phyloP scores from a whole-genome alignment of 495 filamentous ascomycete genomes.

The Penicillium coffeae region DNA sequence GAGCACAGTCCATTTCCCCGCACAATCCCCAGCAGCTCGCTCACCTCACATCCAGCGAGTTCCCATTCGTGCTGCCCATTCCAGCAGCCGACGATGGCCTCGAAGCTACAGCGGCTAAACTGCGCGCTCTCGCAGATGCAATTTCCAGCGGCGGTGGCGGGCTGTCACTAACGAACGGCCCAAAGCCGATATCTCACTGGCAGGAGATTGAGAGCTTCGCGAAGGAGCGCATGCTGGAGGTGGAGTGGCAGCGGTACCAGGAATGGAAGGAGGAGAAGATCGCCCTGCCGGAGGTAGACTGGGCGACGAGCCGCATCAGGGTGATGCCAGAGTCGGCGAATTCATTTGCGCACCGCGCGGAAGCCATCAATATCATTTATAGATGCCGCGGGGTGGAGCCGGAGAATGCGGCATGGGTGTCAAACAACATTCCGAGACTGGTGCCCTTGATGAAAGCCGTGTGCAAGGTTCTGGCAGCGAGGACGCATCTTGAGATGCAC shows the following conservation, averaged over 20 bases:
- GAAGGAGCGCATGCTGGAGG: slow-evolving; percentile 15
- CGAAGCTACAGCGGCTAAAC: slow-evolving; percentile 17
- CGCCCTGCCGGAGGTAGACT: slow-evolving; percentile 17
- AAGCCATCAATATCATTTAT: slow-evolving; percentile 30
- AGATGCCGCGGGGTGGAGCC: slow-evolving; percentile 17
- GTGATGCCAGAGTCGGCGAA: slow-evolving; percentile 15
- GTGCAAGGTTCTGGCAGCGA: slow-evolving; percentile 12
- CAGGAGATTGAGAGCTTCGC: slow-evolving; percentile 16
- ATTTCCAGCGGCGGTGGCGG: slow-evolving; percentile 15
- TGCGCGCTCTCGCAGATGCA: slow-evolving; percentile 17
- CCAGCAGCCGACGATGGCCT: slow-evolving; percentile 21
- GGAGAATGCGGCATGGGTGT: slow-evolving; percentile 29
- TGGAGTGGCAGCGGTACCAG: slow-evolving; percentile 18
- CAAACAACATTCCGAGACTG: slow-evolving; percentile 7
- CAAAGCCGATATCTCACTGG: slow-evolving; percentile 4
- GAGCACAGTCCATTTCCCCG: too few species aligned
- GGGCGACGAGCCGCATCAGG: slow-evolving; percentile 12
- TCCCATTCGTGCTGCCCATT: slow-evolving; percentile 16
- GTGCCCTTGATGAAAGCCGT: slow-evolving; percentile 27
- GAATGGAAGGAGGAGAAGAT: slow-evolving; percentile 16
- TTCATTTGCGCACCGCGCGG: slow-evolving; percentile 22
- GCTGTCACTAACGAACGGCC: slow-evolving; percentile 17
- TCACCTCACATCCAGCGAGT: not conserved
- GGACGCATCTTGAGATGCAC: slow-evolving; percentile 10
- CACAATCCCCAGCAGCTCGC: not conserved